Percentiles rank a stretch among this genome's conserved stretches.
Evolutionary conservation across 2,329 filamentous ascomycete species (phyloP).

Genomic region (Pestalotiopsis sp.): DNA sequence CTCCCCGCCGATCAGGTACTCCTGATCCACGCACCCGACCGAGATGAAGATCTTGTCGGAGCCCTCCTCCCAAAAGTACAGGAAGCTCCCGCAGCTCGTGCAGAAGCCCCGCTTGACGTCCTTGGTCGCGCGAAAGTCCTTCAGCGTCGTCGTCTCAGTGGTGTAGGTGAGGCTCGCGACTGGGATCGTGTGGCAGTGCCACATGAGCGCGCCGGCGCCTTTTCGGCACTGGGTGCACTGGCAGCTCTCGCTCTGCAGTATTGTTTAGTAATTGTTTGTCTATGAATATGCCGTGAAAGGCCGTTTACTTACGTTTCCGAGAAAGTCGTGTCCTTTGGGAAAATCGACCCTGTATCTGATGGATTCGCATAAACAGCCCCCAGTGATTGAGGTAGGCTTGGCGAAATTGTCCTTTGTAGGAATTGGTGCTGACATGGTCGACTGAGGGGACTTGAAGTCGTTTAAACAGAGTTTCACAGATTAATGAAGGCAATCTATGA

Average conservation of each 20-base stretch:
- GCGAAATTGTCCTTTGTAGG: conserved; percentile 24
- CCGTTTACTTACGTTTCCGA: conserved; percentile 19
- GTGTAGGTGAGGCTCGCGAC: conserved; percentile 37
- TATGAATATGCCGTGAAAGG: not conserved
- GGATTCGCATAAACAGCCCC: conserved; percentile 54
- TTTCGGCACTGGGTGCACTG: conserved; percentile 60
- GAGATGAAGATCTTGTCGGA: conserved; percentile 35
- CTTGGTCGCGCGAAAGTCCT: conserved; percentile 42
- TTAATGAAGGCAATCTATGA: not conserved
- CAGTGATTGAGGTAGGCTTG: conserved; percentile 42
- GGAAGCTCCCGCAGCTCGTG: conserved; percentile 46
- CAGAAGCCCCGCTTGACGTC: conserved; percentile 50
- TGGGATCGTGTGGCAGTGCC: conserved; percentile 41
- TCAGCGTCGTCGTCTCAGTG: conserved; percentile 33
- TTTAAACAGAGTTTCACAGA: no score
- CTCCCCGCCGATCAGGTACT: conserved; percentile 34
- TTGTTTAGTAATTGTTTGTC: not conserved
- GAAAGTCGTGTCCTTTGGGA: conserved; percentile 46
- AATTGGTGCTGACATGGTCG: conserved; percentile 14
- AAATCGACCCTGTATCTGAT: conserved; percentile 53
- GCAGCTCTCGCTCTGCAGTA: conserved; percentile 45
- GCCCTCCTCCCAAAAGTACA: conserved; percentile 46
- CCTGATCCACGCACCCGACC: conserved; percentile 48
- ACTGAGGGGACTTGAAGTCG: not conserved
- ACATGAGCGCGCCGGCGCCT: conserved; percentile 49